These are phyloP conservation scores for Allantophomopsis lycopodina DNA, from an alignment of 2,329 filamentous ascomycete genomes.

Conservation along the genomic window DNA sequence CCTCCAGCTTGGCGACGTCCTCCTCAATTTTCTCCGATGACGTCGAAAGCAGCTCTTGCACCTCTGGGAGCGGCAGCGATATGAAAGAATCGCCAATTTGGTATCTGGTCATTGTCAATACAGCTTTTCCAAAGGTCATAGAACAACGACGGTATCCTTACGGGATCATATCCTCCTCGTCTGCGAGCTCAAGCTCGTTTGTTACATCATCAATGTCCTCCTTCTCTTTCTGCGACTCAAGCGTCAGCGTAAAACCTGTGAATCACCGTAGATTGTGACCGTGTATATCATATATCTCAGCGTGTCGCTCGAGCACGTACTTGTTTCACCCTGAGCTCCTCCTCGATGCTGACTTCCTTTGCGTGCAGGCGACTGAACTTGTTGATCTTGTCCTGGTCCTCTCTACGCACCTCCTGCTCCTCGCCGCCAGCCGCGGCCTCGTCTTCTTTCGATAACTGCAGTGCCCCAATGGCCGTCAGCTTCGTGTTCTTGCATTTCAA, in stretches of 20 bases:
- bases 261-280: no score
- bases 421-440: slow-evolving; percentile 60
- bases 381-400: slow-evolving; percentile 99
- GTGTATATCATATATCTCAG: neutral
- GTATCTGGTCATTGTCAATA: slow-evolving; percentile 44
- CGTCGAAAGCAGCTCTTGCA: slow-evolving; percentile 67
- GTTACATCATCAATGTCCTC: slow-evolving; percentile 92
- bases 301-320: slow-evolving; percentile 29
- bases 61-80: slow-evolving; percentile 68
- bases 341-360: slow-evolving; percentile 64
- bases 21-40: slow-evolving; percentile 63
- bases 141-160: slow-evolving; percentile 23
- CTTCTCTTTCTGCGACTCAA: slow-evolving; percentile 72
- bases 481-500: neutral
- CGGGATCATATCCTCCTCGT: slow-evolving; percentile 90
- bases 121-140: neutral
- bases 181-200: slow-evolving; percentile 81
- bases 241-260: slow-evolving; percentile 43
- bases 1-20: slow-evolving; percentile 64
- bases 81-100: slow-evolving; percentile 96
- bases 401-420: slow-evolving; percentile 85
- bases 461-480: neutral
- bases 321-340: slow-evolving; percentile 66
- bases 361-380: slow-evolving; percentile 90
- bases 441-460: slow-evolving; percentile 83